phyloP scores from a whole-genome alignment of 2,329 filamentous ascomycete genomes.

The Hymenoscyphus scutula region DNA sequence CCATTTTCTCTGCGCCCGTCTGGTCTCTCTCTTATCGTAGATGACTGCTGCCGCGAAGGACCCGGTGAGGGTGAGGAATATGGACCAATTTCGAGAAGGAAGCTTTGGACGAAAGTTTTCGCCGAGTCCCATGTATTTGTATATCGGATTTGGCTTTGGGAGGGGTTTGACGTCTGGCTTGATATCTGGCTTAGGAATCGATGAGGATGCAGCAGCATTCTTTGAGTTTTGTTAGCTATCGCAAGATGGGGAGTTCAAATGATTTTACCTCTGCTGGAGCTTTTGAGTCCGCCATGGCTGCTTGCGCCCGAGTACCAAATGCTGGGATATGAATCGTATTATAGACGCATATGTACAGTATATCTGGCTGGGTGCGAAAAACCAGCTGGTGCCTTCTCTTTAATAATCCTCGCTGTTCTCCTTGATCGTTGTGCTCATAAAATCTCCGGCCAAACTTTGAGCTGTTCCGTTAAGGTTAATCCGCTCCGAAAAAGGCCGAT shows the following conservation, averaged over 20 bases:
- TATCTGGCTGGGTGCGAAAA: not conserved
- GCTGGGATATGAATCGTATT: not conserved
- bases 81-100: conserved; percentile 96
- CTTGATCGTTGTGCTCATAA: not conserved
- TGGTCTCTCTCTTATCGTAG: conserved; percentile 92
- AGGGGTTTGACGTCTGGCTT: conserved; percentile 38
- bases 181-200: conserved; percentile 37
- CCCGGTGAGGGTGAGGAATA: conserved; percentile 80
- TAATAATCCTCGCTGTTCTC: not conserved
- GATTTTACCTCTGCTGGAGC: conserved; percentile 25
- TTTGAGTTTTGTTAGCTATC: not conserved
- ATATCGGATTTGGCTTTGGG: conserved; percentile 63
- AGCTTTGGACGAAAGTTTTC: conserved; percentile 80
- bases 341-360: not conserved
- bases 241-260: not conserved
- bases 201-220: conserved; percentile 36
- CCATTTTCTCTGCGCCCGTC: conserved; percentile 82
- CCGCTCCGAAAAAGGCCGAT: conserved; percentile 3
- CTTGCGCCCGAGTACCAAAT: not conserved
- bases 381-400: not conserved
- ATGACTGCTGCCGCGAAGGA: conserved; percentile 77
- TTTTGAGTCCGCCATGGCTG: conserved; percentile 31
- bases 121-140: conserved; percentile 73
- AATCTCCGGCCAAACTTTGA: conserved; percentile 2
- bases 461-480: not conserved